Base-by-base conservation (phyloP, 345 rosid genomes). In the Pseudoturritis turrita region DNA sequence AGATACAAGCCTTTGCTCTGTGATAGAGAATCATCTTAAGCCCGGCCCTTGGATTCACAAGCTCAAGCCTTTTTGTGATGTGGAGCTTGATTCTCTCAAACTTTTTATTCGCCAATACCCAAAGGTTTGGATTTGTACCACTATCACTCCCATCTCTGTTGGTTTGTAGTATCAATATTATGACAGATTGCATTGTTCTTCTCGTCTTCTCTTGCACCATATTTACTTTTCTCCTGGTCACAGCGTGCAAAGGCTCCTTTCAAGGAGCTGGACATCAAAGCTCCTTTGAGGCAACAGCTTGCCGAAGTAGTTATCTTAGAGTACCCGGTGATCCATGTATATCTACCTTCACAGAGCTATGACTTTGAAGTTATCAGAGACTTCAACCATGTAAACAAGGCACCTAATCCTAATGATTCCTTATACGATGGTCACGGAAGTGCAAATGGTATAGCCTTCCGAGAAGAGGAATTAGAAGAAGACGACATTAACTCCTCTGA, bases 251-350 rank as follows among this genome's bases (percentile, higher is more conserved):
- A 75, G 74, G 87, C 90, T 44, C 88, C 89, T 49, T 94, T 82
- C 71, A 78, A 56, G 31, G 86, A 87, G 70, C 68, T 94, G 69
- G 86, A 91, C 77, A 72, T 84, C 51, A 82, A 72, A 71, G 77
- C 90, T 59, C 75, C 96, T 25, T 17, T 94, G 35, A 81, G 86
- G 79, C 70, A 78, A 62, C 98, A 86, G 66, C 81, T 94, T 70
- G 83, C 85, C 45, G 65, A 82, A 61, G 36, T 82, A 26, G 79
- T 78, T 55, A 72, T 94, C 57, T 57, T 91, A 59, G 99, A 94
- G 80, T 87, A 89, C 80, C 99, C 99, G 6, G 90, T 88, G 64
- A 84, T 94, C 62, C 83, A 91, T 78, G 90, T 95, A 22, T 84
- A 84, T 72, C 99, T 91, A 52, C 87, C 99, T 65, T 81, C 90